A percentile compares a stretch with the other conserved stretches of the same genome.
Evolutionary conservation across 495 filamentous ascomycete genomes (phyloP).

Genomic region (Bryoglossum gracile): DNA sequence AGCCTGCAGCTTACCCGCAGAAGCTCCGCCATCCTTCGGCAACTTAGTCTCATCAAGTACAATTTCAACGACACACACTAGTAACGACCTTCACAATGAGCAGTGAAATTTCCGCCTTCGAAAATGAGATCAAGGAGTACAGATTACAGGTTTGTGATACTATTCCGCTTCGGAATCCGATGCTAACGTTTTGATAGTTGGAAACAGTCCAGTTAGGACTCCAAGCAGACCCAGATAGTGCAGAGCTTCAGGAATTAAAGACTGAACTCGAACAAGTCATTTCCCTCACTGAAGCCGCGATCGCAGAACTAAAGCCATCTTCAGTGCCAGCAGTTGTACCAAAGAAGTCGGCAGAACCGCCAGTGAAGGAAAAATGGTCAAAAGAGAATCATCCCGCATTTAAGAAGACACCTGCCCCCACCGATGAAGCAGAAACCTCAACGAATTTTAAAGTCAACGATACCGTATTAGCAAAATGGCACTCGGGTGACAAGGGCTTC

Average conservation of each 20-base stretch:
- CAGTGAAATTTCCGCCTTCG: constrained; percentile 54
- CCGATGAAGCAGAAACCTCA: constrained; percentile 40
- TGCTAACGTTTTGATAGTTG: constrained; percentile 47
- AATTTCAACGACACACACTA: too few species aligned
- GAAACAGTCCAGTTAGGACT: constrained; percentile 71
- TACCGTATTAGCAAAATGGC: constrained; percentile 81
- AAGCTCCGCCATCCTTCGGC: too few species aligned
- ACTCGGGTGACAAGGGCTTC: constrained; percentile 80
- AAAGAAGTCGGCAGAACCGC: constrained; percentile 38
- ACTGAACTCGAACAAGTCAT: constrained; percentile 81
- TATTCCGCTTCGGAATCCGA: background rate
- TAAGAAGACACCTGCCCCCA: constrained; percentile 45
- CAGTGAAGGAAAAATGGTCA: constrained; percentile 56
- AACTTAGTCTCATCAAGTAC: too few species aligned
- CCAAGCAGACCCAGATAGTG: constrained; percentile 75
- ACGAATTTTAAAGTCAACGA: constrained; percentile 79
- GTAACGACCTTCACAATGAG: constrained; percentile 39
- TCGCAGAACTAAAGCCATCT: constrained; percentile 69
- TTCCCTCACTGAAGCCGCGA: constrained; percentile 64
- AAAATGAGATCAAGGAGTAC: constrained; percentile 76
- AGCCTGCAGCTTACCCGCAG: too few species aligned
- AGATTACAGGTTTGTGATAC: constrained; percentile 59
- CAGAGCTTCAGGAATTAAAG: constrained; percentile 71
- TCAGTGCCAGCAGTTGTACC: constrained; percentile 32
- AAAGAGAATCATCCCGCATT: constrained; percentile 65